phyloP scores from a whole-genome alignment of 441 rosid genomes.

The Mallotus repandus region DNA sequence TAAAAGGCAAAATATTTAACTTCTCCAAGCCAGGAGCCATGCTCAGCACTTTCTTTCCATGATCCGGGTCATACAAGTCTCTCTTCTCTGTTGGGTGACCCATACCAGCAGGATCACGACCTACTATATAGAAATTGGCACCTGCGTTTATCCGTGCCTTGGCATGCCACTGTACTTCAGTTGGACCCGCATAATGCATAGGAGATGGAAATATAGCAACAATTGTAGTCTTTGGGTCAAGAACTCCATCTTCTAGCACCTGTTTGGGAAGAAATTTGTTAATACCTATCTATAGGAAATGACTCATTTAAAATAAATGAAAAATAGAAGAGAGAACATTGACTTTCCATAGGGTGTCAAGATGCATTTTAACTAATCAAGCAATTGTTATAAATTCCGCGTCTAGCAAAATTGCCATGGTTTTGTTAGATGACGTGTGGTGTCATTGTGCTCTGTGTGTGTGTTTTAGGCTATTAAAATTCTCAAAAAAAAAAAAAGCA shows the following conservation, averaged over 20 bases:
- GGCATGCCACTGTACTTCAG: slow-evolving; percentile 99
- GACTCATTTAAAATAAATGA: slow-evolving; percentile 10
- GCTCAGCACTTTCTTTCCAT: slow-evolving; percentile 89
- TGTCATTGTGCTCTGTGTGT: no score
- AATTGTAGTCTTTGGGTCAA: slow-evolving; percentile 86
- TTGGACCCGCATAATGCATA: slow-evolving; percentile 97
- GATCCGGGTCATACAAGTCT: slow-evolving; percentile 90
- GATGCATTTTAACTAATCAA: not conserved
- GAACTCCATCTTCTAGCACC: slow-evolving; percentile 91
- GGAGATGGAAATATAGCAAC: slow-evolving; percentile 93
- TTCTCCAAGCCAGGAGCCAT: slow-evolving; percentile 97
- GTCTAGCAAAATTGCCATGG: no score
- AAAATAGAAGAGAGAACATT: not conserved
- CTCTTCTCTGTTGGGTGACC: slow-evolving; percentile 93
- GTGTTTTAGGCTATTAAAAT: no score
- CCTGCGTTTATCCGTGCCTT: slow-evolving; percentile 95
- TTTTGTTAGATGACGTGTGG: no score
- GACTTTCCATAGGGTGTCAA: no score
- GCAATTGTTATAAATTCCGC: not conserved
- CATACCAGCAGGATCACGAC: slow-evolving; percentile 98
- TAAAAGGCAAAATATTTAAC: slow-evolving; percentile 86
- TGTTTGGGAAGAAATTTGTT: slow-evolving; percentile 24
- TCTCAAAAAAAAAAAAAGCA: no score
- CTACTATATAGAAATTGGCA: slow-evolving; percentile 94
- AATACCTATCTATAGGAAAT: not conserved